Evolutionary conservation across 192 early-diverging fungal species (phyloP), one percentile per base, ranked within the genome.

Genomic region (Ambispora gerdemannii): DNA sequence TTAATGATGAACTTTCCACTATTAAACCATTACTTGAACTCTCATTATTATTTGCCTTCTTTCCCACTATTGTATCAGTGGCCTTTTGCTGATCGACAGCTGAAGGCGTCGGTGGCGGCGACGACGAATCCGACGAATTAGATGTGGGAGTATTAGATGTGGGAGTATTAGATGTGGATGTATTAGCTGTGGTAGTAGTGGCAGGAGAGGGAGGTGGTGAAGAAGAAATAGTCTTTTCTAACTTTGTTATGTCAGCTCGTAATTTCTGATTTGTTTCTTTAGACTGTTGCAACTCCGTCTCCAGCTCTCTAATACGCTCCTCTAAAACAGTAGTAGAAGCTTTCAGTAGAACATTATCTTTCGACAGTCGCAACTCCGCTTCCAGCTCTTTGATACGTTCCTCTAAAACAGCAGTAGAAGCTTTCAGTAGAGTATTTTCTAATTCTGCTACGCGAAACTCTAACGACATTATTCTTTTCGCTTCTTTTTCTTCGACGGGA

Each of bases 271-370:
- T 31, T 59, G 56, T 55, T 59, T 70, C 68, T 2, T 70, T 56
- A 47, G 68, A 60, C 36, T 58, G 35, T 47, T 49, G 38, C 59
- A 70, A 60, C 10, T 50, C 51, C n/a, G 11, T 22, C 11, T 70
- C 68, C 30, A 70, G 17, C 22, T 70, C 68, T 24, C 24, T 36
- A 6, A 70, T 55, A 25, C 55, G 53, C 43, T 58, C 43, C 35
- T 70, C 68, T 49, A 70, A 59, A 32, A 35, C 55, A 34, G 35
- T 17, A 0, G 27, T 28, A 1, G 68, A 31, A 8, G 52, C 31
- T 30, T 47, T 70, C 47, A 70, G 43, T n/a, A 70, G 33, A 6
- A 19, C 27, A 60, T 70, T 59, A 20, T 70, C 68, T 2, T 70
- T 56, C 47, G 68, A 60, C 36, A 55, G 35, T 47, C 31, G 38